Evolutionary conservation across 768 basidiomycete genomes (phyloP).

Genomic region (Saitozyma podzolica): DNA sequence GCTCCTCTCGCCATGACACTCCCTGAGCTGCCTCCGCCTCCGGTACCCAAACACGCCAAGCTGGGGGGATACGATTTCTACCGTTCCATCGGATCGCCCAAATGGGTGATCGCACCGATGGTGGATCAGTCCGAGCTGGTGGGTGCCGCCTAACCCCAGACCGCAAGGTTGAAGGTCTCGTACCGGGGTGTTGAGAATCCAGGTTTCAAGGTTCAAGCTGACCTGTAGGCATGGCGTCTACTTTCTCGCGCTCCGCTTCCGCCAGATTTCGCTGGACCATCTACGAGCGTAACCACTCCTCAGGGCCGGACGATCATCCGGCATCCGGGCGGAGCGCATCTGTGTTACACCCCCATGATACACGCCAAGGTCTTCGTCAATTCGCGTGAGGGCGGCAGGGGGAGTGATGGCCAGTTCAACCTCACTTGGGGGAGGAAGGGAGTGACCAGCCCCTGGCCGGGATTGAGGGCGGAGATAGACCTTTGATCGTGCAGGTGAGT

Average conservation of each 20-base stretch:
- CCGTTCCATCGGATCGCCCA: conserved; percentile 74
- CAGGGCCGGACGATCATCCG: conserved; percentile 11
- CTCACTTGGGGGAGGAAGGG: conserved; percentile 78
- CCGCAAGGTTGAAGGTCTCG: background rate
- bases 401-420: conserved; percentile 37
- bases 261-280: conserved; percentile 34
- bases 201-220: background rate
- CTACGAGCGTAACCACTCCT: conserved; percentile 13
- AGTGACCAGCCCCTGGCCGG: conserved; percentile 52
- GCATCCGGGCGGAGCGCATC: conserved; percentile 55
- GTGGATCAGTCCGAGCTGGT: conserved; percentile 97
- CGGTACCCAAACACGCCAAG: conserved; percentile 19
- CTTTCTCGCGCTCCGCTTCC: conserved; percentile 62
- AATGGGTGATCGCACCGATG: conserved; percentile 94
- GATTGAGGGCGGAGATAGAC: conserved; percentile 63
- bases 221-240: conserved; percentile 79
- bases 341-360: conserved; percentile 98
- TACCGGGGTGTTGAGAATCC: too few relatives aligned
- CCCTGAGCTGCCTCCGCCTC: too few relatives aligned
- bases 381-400: conserved; percentile 10
- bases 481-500: conserved; percentile 72
- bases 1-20: too few relatives aligned
- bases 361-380: conserved; percentile 66
- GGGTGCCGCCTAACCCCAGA: conserved; percentile 46
- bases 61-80: conserved; percentile 79